phyloP scores from a whole-genome alignment of 2,329 filamentous ascomycete genomes.

The Lachnellula willkommii region DNA sequence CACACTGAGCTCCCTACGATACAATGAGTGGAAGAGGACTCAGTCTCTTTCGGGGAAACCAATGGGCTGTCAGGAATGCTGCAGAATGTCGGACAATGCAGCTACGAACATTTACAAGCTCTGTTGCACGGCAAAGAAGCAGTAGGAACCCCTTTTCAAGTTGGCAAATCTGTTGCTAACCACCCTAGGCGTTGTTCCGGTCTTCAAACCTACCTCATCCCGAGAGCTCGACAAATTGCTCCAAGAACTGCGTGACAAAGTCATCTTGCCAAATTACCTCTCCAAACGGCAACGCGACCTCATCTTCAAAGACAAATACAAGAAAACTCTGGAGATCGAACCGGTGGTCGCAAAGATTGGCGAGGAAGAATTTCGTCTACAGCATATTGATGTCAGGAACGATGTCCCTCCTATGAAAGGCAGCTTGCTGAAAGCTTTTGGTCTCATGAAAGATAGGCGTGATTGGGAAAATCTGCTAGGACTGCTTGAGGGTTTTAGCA shows the following conservation, averaged over 20 bases:
- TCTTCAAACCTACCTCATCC: conserved; percentile 47
- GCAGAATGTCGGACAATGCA: conserved; percentile 4
- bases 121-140: conserved; percentile 20
- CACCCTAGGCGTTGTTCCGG: conserved; percentile 23
- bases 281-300: conserved; percentile 47
- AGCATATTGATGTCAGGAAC: conserved; percentile 20
- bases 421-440: conserved; percentile 16
- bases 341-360: conserved; percentile 55
- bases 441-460: conserved; percentile 28
- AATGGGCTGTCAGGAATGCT: conserved; percentile 15
- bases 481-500: conserved; percentile 28
- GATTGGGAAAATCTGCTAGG: conserved; percentile 32
- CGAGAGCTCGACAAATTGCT: conserved; percentile 50
- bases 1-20: neutral
- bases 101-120: conserved; percentile 27
- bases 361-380: conserved; percentile 38
- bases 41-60: conserved; percentile 14
- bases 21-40: conserved; percentile 19
- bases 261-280: conserved; percentile 59
- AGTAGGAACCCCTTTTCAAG: conserved; percentile 15
- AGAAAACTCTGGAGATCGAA: conserved; percentile 46
- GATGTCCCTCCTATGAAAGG: conserved; percentile 17
- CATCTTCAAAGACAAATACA: conserved; percentile 44
- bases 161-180: neutral
- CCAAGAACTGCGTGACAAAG: conserved; percentile 47